A percentile compares a stretch with the other conserved stretches of the same genome.
Conservation (phyloP, 148 eudicot species). For the Rhododendron kiyosumense region DNA sequence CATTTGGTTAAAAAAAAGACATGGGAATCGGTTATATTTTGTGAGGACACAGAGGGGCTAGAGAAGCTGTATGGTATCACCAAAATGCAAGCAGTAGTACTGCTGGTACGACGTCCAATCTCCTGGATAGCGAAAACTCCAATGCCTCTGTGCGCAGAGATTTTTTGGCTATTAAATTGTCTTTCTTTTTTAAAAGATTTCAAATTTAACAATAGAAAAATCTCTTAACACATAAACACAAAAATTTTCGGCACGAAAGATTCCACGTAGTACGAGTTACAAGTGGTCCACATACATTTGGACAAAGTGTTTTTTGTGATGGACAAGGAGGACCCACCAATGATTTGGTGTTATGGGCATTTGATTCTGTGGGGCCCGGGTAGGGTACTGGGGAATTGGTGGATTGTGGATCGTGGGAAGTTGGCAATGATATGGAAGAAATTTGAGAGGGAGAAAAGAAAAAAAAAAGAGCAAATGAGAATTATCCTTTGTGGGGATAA, state of each 20-base stretch:
- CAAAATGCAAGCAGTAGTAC: neutral
- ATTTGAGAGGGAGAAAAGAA: neutral
- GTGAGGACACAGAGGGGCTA: neutral
- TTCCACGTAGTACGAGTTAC: neutral
- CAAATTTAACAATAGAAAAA: no score
- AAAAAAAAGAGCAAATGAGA: neutral
- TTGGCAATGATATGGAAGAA: constrained; percentile 19
- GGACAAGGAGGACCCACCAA: constrained; percentile 21
- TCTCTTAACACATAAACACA: no score
- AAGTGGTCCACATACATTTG: neutral
- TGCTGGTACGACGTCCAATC: no score
- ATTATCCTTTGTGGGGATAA: constrained; percentile 1
- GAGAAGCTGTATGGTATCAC: neutral
- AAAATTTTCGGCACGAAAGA: accelerated
- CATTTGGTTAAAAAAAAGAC: neutral
- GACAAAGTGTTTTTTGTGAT: neutral
- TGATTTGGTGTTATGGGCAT: constrained; percentile 28
- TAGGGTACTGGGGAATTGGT: constrained; percentile 14
- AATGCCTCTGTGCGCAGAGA: no score
- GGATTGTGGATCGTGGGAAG: constrained; percentile 24
- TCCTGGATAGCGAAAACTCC: no score
- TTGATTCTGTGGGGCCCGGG: constrained; percentile 14
- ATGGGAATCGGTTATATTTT: neutral
- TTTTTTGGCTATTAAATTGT: no score
- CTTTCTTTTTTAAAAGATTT: no score